Percentiles rank a stretch among this genome's conserved stretches.
Evolutionary conservation across 2,329 filamentous ascomycete species (phyloP).

Genomic region (Epichloe elymi): DNA sequence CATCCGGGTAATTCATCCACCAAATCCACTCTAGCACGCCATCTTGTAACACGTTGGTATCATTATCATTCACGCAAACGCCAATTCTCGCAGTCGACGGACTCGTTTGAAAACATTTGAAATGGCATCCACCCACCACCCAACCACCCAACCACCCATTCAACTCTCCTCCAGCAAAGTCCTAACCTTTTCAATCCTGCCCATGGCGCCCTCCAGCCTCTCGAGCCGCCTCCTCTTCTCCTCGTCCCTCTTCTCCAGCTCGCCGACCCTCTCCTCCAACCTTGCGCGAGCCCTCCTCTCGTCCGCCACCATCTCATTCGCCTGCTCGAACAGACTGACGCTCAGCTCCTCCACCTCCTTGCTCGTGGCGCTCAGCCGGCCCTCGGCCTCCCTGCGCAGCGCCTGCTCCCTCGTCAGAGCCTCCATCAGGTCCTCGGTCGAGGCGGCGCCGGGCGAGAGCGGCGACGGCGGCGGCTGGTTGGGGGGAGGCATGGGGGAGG

Average conservation of each 20-base stretch:
- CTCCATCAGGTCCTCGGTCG: conserved; percentile 40
- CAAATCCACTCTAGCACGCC: no score
- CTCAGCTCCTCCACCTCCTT: conserved; percentile 69
- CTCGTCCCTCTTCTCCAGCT: conserved; percentile 54
- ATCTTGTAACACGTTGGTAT: no score
- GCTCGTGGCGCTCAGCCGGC: conserved; percentile 50
- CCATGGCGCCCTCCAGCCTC: conserved; percentile 56
- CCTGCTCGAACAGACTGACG: conserved; percentile 64
- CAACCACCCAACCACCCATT: neutral
- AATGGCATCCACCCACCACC: no score
- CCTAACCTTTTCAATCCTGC: conserved; percentile 57
- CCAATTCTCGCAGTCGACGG: no score
- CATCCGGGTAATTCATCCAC: no score
- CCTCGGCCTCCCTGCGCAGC: conserved; percentile 56
- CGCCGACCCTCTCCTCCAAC: conserved; percentile 55
- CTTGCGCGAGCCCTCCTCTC: conserved; percentile 59
- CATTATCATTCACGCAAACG: no score
- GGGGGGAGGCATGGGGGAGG: neutral
- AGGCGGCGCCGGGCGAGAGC: conserved; percentile 7
- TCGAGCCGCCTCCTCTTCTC: conserved; percentile 60
- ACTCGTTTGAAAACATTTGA: no score
- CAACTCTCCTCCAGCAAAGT: conserved; percentile 35
- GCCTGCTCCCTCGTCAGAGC: conserved; percentile 54
- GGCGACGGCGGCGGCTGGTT: no score
- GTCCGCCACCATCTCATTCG: conserved; percentile 75